phyloP scores from a whole-genome alignment of 441 rosid species.

The Raphanus hybrid region DNA sequence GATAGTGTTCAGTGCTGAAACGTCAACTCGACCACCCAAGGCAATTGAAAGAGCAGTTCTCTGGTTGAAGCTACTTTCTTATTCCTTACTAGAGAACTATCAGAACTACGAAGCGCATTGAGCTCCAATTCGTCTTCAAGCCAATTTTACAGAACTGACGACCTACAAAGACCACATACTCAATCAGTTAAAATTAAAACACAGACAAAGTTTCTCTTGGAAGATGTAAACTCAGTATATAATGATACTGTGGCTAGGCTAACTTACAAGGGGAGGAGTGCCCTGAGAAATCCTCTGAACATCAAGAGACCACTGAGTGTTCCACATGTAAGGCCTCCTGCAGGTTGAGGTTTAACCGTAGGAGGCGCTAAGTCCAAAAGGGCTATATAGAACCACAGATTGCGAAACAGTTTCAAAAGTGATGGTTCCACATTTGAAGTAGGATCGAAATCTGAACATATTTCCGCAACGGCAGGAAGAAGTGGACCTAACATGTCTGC shows the following conservation, averaged over 20 bases:
- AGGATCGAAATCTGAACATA: constrained; percentile 91
- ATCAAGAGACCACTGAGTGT: constrained; percentile 73
- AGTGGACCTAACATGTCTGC: constrained; percentile 88
- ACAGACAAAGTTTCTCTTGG: not conserved
- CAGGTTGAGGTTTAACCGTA: constrained; percentile 67
- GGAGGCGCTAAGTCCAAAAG: constrained; percentile 96
- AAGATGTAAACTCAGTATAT: constrained; percentile 8
- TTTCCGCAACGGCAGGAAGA: constrained; percentile 93
- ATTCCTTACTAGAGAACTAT: no score
- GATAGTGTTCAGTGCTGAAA: no score
- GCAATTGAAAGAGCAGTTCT: no score
- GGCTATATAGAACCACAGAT: constrained; percentile 93
- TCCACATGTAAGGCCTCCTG: constrained; percentile 91
- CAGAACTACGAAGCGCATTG: no score
- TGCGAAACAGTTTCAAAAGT: constrained; percentile 84
- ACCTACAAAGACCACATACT: constrained; percentile 53
- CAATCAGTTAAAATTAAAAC: not conserved
- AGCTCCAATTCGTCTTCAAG: constrained; percentile 86
- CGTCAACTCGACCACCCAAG: no score
- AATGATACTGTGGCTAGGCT: constrained; percentile 11
- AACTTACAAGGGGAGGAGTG: constrained; percentile 96
- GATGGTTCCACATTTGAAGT: constrained; percentile 77
- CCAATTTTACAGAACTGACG: constrained; percentile 99
- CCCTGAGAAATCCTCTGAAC: constrained; percentile 89
- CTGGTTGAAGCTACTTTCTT: no score